Evolutionary conservation across 345 rosid species (phyloP).

Genomic region (Citrus hindsii): DNA sequence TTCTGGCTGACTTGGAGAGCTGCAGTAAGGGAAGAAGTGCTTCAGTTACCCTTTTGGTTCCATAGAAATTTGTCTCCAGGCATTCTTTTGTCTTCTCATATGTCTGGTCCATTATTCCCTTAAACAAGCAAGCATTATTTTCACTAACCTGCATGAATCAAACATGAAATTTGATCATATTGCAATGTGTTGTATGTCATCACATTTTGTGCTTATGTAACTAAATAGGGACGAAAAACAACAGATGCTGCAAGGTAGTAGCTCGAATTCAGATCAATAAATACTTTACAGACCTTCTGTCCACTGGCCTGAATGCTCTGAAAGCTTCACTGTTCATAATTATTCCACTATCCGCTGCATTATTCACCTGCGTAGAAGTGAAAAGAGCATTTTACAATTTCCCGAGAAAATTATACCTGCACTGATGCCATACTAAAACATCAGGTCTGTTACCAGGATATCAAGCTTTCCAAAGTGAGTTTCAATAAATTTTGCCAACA

Average conservation of each 20-base stretch:
- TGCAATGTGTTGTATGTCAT: not conserved
- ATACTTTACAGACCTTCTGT: not conserved
- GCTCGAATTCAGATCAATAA: not conserved
- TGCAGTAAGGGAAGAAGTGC: slow-evolving; percentile 19
- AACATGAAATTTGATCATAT: not conserved
- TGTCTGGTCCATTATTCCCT: slow-evolving; percentile 6
- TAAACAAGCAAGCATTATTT: not conserved
- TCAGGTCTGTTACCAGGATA: not conserved
- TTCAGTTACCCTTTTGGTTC: slow-evolving; percentile 16
- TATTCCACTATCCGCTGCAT: slow-evolving; percentile 14
- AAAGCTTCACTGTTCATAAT: slow-evolving; percentile 12
- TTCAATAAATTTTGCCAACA: not conserved
- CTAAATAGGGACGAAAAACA: not conserved
- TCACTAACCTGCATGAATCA: slow-evolving; percentile 6
- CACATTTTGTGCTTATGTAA: not conserved
- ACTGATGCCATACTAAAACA: too few relatives aligned
- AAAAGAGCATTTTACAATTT: too few relatives aligned
- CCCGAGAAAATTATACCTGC: too few relatives aligned
- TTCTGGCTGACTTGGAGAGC: slow-evolving; percentile 9
- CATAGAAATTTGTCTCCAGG: slow-evolving; percentile 23
- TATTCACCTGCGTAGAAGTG: slow-evolving; percentile 9
- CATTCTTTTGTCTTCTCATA: slow-evolving; percentile 17
- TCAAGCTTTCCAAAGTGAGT: not conserved
- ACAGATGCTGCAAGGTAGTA: not conserved
- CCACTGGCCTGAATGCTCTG: not conserved